These are phyloP conservation scores for Hanseniaspora jakobsenii DNA, from an alignment of 805 yeast species.

Conservation along the genomic window DNA sequence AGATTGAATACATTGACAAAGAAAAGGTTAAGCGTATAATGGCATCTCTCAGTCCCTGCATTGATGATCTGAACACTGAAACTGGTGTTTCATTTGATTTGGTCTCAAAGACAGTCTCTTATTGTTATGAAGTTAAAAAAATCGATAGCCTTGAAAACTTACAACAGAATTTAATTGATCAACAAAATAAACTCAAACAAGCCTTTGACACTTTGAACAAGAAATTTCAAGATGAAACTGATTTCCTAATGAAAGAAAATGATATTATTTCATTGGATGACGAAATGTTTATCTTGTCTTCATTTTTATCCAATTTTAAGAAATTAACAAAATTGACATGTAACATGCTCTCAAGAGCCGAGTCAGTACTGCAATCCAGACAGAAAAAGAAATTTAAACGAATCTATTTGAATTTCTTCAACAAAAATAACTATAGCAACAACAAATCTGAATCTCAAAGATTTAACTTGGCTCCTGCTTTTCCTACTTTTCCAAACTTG, in stretches of 20 bases:
- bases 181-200: slow-evolving; percentile 18
- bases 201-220: slow-evolving; percentile 20
- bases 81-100: slow-evolving; percentile 28
- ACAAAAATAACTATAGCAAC: slow-evolving; percentile 18
- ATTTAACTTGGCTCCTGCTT: slow-evolving; percentile 5
- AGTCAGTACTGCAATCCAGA: slow-evolving; percentile 26
- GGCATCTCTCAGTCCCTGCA: slow-evolving; percentile 25
- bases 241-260: slow-evolving; percentile 13
- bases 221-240: slow-evolving; percentile 21
- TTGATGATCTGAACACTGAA: slow-evolving; percentile 27
- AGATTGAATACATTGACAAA: slow-evolving; percentile 30
- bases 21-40: slow-evolving; percentile 27
- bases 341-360: slow-evolving; percentile 26
- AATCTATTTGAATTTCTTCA: slow-evolving; percentile 31
- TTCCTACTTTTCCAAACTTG: slow-evolving; percentile 7
- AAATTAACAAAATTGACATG: slow-evolving; percentile 29
- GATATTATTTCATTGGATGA: slow-evolving; percentile 35
- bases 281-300: slow-evolving; percentile 39
- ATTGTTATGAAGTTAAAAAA: slow-evolving; percentile 33
- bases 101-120: slow-evolving; percentile 28
- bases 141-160: slow-evolving; percentile 18
- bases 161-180: slow-evolving; percentile 19
- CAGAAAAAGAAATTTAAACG: slow-evolving; percentile 25
- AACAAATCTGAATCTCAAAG: slow-evolving; percentile 29
- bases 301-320: slow-evolving; percentile 38